Evolutionary conservation across 1,284 basidiomycete species (phyloP).

Genomic region (Marasmius fiardii): DNA sequence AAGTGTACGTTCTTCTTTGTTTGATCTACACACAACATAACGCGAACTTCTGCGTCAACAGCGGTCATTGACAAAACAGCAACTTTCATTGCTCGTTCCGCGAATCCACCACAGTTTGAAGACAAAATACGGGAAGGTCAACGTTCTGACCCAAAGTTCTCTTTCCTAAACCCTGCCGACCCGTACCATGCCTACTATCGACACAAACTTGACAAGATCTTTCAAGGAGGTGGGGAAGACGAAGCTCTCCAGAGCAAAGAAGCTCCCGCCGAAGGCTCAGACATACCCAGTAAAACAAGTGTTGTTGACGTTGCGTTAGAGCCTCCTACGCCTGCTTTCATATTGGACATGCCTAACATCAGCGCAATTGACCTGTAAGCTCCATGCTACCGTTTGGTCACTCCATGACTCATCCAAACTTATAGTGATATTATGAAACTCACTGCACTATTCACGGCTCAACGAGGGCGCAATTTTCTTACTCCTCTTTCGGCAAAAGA

Average conservation of each 20-base stretch:
- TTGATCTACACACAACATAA: not conserved
- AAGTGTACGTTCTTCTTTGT: slow-evolving; percentile 59
- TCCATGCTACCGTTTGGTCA: slow-evolving; percentile 3
- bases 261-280: slow-evolving; percentile 34
- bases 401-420: not conserved
- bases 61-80: slow-evolving; percentile 97
- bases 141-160: slow-evolving; percentile 93
- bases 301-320: slow-evolving; percentile 62
- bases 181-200: slow-evolving; percentile 97
- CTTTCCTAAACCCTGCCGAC: slow-evolving; percentile 92
- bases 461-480: slow-evolving; percentile 86
- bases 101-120: slow-evolving; percentile 87
- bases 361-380: slow-evolving; percentile 88
- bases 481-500: slow-evolving; percentile 84
- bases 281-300: slow-evolving; percentile 27
- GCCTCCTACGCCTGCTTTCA: slow-evolving; percentile 83
- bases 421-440: slow-evolving; percentile 85
- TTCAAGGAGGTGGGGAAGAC: slow-evolving; percentile 73
- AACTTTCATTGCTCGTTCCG: slow-evolving; percentile 87
- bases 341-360: slow-evolving; percentile 87
- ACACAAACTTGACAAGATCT: slow-evolving; percentile 78
- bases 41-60: slow-evolving; percentile 25
- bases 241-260: slow-evolving; percentile 47
- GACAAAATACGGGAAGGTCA: slow-evolving; percentile 95
- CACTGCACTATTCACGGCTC: slow-evolving; percentile 94